Conservation (phyloP, 2,329 filamentous ascomycete species). For the Fusarium piperis region DNA sequence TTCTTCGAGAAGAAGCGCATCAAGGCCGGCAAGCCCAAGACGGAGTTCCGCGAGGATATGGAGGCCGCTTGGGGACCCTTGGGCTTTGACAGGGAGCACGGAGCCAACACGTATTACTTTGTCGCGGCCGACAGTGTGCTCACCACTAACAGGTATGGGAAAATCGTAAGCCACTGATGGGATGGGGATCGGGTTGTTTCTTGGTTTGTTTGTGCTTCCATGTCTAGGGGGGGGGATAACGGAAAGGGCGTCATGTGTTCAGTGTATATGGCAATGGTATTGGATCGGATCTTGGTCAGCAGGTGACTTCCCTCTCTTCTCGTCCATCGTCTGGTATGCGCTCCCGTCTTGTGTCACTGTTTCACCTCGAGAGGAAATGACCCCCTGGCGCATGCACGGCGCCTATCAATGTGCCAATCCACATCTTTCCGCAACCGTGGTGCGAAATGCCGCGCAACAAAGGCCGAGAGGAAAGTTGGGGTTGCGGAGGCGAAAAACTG, state of each 20-base stretch:
- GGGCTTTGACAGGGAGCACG: slow-evolving; percentile 40
- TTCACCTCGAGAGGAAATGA: background rate
- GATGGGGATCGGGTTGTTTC: background rate
- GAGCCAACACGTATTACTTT: slow-evolving; percentile 14
- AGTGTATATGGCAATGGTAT: background rate
- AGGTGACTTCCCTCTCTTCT: background rate
- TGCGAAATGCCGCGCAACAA: background rate
- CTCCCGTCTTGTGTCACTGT: slow-evolving; percentile 3
- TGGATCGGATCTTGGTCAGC: background rate
- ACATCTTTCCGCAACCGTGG: background rate
- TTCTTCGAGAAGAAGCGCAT: slow-evolving; percentile 69
- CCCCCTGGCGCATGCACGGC: background rate
- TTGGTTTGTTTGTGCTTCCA: background rate
- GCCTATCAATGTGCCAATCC: background rate
- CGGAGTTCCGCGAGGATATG: slow-evolving; percentile 61
- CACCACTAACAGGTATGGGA: slow-evolving; percentile 35
- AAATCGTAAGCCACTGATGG: background rate
- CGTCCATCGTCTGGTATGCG: background rate
- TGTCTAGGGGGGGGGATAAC: background rate
- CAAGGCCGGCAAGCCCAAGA: slow-evolving; percentile 61
- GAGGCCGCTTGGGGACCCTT: slow-evolving; percentile 48
- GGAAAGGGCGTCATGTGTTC: background rate
- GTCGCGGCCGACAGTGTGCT: slow-evolving; percentile 14
- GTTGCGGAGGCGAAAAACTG: background rate
- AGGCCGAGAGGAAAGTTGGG: background rate